Evolutionary conservation across 2,329 filamentous ascomycete genomes (phyloP).

Genomic region (Fusarium anthophilum): DNA sequence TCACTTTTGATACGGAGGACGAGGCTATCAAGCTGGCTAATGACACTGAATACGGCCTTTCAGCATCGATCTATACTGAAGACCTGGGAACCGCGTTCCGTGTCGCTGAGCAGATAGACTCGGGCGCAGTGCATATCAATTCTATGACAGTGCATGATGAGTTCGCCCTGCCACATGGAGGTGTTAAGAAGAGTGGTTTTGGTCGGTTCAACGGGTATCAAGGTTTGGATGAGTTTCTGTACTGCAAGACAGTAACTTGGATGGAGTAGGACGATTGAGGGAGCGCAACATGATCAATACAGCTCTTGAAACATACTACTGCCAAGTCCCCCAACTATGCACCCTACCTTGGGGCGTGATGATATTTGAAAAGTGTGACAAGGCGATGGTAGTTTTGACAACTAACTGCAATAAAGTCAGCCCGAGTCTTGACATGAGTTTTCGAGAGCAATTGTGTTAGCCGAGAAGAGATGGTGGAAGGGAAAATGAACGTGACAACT

Average conservation of each 20-base stretch:
- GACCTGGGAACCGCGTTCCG: background rate
- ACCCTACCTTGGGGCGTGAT: background rate
- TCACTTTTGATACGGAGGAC: background rate
- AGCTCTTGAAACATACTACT: no score
- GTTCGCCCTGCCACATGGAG: background rate
- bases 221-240: background rate
- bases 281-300: background rate
- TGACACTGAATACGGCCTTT: background rate
- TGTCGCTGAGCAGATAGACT: background rate
- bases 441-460: fast-evolving
- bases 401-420: no score
- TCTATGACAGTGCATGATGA: background rate
- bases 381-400: background rate
- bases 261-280: background rate
- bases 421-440: background rate
- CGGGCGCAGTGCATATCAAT: background rate
- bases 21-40: background rate
- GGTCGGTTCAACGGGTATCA: background rate
- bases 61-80: background rate
- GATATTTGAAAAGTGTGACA: no score
- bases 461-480: background rate
- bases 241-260: background rate
- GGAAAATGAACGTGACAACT: background rate
- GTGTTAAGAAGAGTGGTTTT: background rate
- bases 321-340: background rate